Evolutionary conservation across 148 eudicot species (phyloP), one percentile per base, ranked within the genome.

Genomic region (Selenicereus undatus): DNA sequence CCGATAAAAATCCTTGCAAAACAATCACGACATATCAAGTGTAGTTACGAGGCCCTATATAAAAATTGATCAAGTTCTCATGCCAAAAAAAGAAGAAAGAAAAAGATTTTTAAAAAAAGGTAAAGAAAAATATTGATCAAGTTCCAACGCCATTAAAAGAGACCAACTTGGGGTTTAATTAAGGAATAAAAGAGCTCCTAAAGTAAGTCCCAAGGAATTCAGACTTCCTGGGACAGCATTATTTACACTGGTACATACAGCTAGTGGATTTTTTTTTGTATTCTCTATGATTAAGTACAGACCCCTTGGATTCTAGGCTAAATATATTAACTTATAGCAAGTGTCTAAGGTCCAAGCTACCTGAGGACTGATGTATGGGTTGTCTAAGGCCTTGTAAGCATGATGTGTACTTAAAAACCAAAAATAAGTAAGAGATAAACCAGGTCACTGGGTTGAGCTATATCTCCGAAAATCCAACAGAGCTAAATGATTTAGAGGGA

Each of bases 241-340:
- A 0, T 43, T 52, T 10, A 12, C 58, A 48, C 9, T 43, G 8
- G 11, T 76, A 54, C 9, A 52, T 29, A 22, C n/a, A 64, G 27
- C 73, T 42, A 56, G 52, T 62, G 12, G 24, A 27, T n/a, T 36
- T 56, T 11, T 48, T 18, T 52, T 72, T 58, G 72, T 74, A 78
- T 16, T 74, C 14, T 60, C 36, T 12, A 80, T 80, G 82, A 58
- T 14, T 52, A 73, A 58, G 74, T 80, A 64, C 77, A 74, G 78
- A 73, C 30, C 82, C 82, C 82, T 24, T 74, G n/a, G 22, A 32
- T 62, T 51, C 36, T 39, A 4, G 43, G 5, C 43, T 7, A 39
- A 39, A 39, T 39, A 39, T 39, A 39, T 39, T 39, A 39, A 39
- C 7, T 39, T 39, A 39, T 39, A 39, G 43, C 43, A 39, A 39